phyloP scores from a whole-genome alignment of 2,329 filamentous ascomycete genomes.

The Fusarium nodosum region DNA sequence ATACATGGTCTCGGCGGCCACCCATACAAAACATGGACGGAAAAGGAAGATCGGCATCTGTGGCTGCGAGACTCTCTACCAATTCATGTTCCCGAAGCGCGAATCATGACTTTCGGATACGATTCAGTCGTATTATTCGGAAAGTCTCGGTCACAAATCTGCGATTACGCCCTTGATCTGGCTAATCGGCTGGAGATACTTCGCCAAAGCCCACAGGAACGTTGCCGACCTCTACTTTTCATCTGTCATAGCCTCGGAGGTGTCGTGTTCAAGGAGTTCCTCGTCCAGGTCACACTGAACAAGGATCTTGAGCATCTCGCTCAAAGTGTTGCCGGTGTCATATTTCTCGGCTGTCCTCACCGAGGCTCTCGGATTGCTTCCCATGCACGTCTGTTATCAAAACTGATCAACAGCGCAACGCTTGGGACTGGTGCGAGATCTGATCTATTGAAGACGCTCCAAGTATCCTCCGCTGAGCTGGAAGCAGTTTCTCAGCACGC shows the following conservation, averaged over 20 bases:
- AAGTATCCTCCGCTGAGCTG: not conserved
- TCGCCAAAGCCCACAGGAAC: not conserved
- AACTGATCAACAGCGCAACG: not conserved
- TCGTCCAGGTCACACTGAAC: not conserved
- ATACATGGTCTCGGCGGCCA: not conserved
- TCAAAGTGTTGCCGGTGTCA: not conserved
- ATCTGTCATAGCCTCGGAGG: not conserved
- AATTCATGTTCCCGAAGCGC: not conserved
- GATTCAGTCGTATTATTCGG: not conserved
- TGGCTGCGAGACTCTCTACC: slow-evolving; percentile 1
- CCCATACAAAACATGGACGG: not conserved
- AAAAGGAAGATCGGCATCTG: not conserved
- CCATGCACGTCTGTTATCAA: not conserved
- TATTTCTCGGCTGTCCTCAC: not conserved
- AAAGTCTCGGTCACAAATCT: not conserved
- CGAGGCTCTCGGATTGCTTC: not conserved
- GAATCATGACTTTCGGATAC: not conserved
- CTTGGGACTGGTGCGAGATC: not conserved
- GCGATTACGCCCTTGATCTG: not conserved
- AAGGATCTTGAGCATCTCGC: not conserved
- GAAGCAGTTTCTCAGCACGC: not conserved
- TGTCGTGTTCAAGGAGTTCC: not conserved
- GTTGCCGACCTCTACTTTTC: not conserved
- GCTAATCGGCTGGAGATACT: not conserved
- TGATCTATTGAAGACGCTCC: not conserved